Base-by-base conservation (phyloP, 148 eudicot genomes). In the Bassia scoparia region DNA sequence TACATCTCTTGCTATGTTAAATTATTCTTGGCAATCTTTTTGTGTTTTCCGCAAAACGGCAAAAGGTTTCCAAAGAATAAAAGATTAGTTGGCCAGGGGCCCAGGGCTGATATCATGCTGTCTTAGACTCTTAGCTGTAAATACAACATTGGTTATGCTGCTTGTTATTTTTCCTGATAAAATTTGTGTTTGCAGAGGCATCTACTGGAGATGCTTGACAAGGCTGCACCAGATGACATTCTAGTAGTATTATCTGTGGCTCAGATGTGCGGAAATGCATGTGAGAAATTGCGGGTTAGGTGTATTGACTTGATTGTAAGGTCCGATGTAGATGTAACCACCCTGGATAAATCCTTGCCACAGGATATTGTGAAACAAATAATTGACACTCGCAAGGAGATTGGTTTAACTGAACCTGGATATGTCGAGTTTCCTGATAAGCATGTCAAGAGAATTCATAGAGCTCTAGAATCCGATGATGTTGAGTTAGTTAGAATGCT, bases 401-500 rank as follows among this genome's bases (percentile, higher is more conserved):
- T 83, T 64, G 96, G 86, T 33, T 73, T 84, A 27, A 74, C 62
- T 41, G 81, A 79, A 60, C 89, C 86, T 38, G 86, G 81, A 44
- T 72, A 70, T 56, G 78, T 77, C 38, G 76, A 70, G 37, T 83
- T 78, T 77, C 96, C 96, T 41, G 87, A 92, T 77, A 88, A 90
- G 68, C 96, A 92, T 55, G 91, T 88, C 71, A 88, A 88, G 84
- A 89, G 93, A 81, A 83, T 91, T 63, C 97, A 89, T 72, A 81
- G 95, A 79, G 97, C 98, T 52, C 77, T 94, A 35, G 97, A 94
- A 67, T 94, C 97, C 10, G 90, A 94, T 66, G 97, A 94, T 81
- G 96, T 94, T 52, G 97, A 94, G 65, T 83, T 94, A 70, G 87
- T 94, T 24, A 83, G 84, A 73, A 88, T 89, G 97, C 80, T 94